Evolutionary conservation across 139 green algal species (phyloP), one percentile per base, ranked within the genome.

Genomic region (Asterochloris sp.): DNA sequence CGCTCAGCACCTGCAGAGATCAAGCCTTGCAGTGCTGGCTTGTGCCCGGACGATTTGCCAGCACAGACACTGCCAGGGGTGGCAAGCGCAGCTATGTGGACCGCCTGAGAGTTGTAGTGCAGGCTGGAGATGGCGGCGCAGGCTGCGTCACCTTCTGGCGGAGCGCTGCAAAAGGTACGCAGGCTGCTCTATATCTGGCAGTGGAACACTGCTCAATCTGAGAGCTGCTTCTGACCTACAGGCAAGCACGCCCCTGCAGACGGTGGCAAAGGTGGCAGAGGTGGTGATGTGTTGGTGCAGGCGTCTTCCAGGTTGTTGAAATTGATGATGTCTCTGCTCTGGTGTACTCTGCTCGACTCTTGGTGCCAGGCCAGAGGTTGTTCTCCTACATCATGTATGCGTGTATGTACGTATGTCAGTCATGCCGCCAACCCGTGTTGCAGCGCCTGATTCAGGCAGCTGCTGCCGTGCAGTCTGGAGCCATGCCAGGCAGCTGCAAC

Each of bases 201-300:
- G 1, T 38, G 61, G 17, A 11, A 73, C 10, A 16, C 16, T 21
- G 11, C 24, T 67, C 78, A 74, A 17, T 61, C 2, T 14, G 10
- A 74, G 14, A 38, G 11, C 21, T 12, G 10, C 1, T 63, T 0
- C 1, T 27, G 19, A 1, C 23, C 13, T 38, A 15, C 54, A 83
- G 80, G 87, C 61, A 78, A 83, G 67, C 73, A 82, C 69, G 62
- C 64, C 23, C 82, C 69, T 29, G 63, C 89, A 24, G 89, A 92
- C 26, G 89, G 89, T 17, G 89, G 89, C 78, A 87, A 87, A 78
- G 89, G 89, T 1, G 89, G 89, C 19, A 16, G 73, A 69, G 89
- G 89, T 10, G 89, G 89, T 15, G 82, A 82, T 26, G 83, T 92
- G 0, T 38, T 92, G 0, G 24, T 92, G 12, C 79, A 82, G 60